These are phyloP conservation scores for Penicillium sp. DNA, from an alignment of 2,329 filamentous ascomycete species.

Conservation along the genomic window DNA sequence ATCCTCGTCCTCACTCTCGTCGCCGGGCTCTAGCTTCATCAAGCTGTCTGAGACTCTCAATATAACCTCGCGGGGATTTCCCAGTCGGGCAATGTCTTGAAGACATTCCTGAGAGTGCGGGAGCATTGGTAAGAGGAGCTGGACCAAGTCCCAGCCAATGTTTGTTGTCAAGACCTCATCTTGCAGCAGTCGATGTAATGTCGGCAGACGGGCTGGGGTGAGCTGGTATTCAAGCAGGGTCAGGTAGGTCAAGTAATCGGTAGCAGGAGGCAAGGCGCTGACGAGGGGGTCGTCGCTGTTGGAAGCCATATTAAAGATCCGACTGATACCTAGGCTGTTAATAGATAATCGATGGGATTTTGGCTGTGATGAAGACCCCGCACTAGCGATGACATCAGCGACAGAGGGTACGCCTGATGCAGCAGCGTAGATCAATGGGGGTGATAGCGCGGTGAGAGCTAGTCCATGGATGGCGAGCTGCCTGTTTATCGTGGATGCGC, in stretches of 20 bases:
- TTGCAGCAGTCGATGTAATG: conserved; percentile 57
- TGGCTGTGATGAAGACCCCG: neutral
- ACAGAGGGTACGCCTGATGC: conserved; percentile 4
- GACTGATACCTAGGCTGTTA: neutral
- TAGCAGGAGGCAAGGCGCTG: conserved; percentile 56
- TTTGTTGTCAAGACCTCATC: conserved; percentile 59
- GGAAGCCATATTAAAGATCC: conserved; percentile 23
- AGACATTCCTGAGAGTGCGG: conserved; percentile 57
- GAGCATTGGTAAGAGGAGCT: conserved; percentile 57
- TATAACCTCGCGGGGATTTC: conserved; percentile 63
- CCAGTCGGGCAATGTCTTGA: conserved; percentile 57
- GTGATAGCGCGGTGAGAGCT: neutral
- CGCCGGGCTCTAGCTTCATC: conserved; percentile 51
- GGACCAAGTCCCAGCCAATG: conserved; percentile 65
- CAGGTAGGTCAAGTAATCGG: conserved; percentile 64
- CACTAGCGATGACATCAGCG: conserved; percentile 14
- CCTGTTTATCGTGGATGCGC: neutral
- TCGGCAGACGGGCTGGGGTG: conserved; percentile 53
- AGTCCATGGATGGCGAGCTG: neutral
- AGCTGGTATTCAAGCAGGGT: conserved; percentile 64
- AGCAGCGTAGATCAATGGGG: neutral
- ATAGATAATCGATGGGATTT: neutral
- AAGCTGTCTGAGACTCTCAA: conserved; percentile 60
- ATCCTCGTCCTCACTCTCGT: conserved; percentile 32
- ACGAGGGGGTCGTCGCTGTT: conserved; percentile 49